Evolutionary conservation across 2,329 filamentous ascomycete genomes (phyloP), one percentile per base, ranked within the genome.

Genomic region (Ustilaginoidea virens): DNA sequence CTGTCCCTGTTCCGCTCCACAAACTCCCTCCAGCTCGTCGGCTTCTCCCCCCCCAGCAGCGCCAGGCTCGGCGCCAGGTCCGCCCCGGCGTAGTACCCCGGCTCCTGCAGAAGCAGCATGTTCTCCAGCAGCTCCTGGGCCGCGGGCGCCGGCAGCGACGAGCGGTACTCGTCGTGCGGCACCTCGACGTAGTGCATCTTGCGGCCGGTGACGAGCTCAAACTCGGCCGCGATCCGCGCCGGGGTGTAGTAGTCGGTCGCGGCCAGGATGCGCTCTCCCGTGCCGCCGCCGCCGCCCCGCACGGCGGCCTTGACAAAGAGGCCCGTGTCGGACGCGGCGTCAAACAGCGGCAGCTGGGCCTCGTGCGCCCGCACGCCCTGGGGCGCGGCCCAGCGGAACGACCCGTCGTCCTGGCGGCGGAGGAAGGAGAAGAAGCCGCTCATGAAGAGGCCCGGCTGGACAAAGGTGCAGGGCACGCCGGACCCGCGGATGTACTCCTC

Each of bases 401-500:
- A 32, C n/a, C 44, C 43, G 24, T 50, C 47, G 0, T 44, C 43
- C 2, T 39, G 36, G 36, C 49, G 48, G 11, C 39, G 34, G 6
- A 53, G 43, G 18, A 43, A 40, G 2, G 29, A 31, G 2, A 45
- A 34, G 10, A 53, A 31, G 34, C 70, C 71, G 33, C 62, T 56
- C 61, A 73, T 70, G 40, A 69, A 75, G 18, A 51, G 53, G 0
- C 57, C 69, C 0, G 64, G 60, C 3, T 59, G 47, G 33, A 65
- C 60, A 42, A 71, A 72, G 0, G 66, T 60, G 8, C 53, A 56
- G 1, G 59, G 57, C 3, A 74, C 46, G 0, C 56, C 57, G 2
- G 61, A 47, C 0, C 39, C 32, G 8, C 64, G 61, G 31, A 74
- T 69, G 36, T 74, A 71, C n/a, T 54, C 34, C 37, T 73, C 68